Evolutionary conservation across 805 yeast genomes (phyloP).

Genomic region (Hanseniaspora vineae): DNA sequence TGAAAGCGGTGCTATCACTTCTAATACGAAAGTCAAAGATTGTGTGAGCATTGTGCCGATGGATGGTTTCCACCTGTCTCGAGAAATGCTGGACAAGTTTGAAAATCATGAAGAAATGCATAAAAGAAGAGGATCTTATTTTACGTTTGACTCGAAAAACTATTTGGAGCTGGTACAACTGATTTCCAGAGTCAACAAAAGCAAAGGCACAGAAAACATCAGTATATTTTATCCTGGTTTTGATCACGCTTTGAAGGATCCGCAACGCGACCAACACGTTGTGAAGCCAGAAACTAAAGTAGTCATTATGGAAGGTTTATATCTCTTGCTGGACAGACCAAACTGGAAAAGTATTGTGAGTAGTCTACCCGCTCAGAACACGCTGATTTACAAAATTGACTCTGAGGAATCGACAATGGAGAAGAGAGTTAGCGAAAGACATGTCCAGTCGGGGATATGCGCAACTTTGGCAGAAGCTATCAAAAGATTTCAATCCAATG

Average conservation of each 20-base stretch:
- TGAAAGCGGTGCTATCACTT: too few species aligned
- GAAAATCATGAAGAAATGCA: slow-evolving; percentile 45
- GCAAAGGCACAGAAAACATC: slow-evolving; percentile 14
- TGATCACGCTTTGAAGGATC: slow-evolving; percentile 65
- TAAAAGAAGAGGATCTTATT: slow-evolving; percentile 69
- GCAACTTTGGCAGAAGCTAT: slow-evolving; percentile 35
- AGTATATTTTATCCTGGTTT: slow-evolving; percentile 51
- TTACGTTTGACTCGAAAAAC: slow-evolving; percentile 59
- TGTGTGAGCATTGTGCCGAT: slow-evolving; percentile 37
- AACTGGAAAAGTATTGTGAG: slow-evolving; percentile 35
- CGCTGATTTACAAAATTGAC: slow-evolving; percentile 39
- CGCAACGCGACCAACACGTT: slow-evolving; percentile 38
- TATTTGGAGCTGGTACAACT: slow-evolving; percentile 14
- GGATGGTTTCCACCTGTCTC: slow-evolving; percentile 69
- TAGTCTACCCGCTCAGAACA: slow-evolving; percentile 15
- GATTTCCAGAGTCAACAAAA: slow-evolving; percentile 6
- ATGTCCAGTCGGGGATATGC: slow-evolving; percentile 45
- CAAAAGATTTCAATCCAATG: slow-evolving; percentile 40
- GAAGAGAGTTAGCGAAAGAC: slow-evolving; percentile 53
- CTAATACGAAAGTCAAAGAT: too few species aligned
- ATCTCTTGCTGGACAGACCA: slow-evolving; percentile 43
- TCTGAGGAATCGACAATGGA: slow-evolving; percentile 34
- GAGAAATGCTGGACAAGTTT: slow-evolving; percentile 33
- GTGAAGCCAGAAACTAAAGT: slow-evolving; percentile 37
- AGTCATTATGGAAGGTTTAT: slow-evolving; percentile 65